Percentiles rank a stretch among this genome's conserved stretches.
Conservation (phyloP, 2,329 filamentous ascomycete genomes). For the Colletotrichum scovillei region DNA sequence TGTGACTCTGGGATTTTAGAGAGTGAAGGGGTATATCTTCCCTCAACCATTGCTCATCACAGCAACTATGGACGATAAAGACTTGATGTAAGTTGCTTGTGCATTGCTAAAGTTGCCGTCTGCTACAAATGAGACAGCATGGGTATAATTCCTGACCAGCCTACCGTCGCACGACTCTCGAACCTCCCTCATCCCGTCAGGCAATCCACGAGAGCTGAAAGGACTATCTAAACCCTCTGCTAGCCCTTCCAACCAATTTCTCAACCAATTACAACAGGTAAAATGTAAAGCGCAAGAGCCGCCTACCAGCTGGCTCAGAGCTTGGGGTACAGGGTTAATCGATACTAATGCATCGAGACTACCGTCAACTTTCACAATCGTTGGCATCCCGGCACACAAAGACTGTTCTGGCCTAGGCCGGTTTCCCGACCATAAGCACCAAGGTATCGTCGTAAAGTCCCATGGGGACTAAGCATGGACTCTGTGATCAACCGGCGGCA, state of each 20-base stretch:
- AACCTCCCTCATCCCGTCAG: constrained; percentile 33
- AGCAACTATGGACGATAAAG: background rate
- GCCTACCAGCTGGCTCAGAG: background rate
- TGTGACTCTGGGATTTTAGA: too few relatives aligned
- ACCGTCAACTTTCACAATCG: constrained; percentile 6
- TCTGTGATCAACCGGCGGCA: constrained; percentile 56
- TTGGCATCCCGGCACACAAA: constrained; percentile 23
- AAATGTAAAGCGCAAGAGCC: constrained; percentile 1
- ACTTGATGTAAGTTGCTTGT: background rate
- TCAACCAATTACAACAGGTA: constrained; percentile 19
- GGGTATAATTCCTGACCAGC: constrained; percentile 28
- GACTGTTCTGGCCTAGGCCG: constrained; percentile 34
- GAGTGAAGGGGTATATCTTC: background rate
- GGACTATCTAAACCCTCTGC: constrained; percentile 63
- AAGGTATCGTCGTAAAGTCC: constrained; percentile 38
- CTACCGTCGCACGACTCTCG: constrained; percentile 2
- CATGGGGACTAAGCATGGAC: constrained; percentile 55
- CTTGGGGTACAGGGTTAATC: constrained; percentile 11
- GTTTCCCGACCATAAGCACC: constrained; percentile 29
- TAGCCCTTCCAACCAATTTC: constrained; percentile 46
- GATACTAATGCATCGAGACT: constrained; percentile 22
- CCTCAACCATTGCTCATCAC: background rate
- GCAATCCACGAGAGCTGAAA: constrained; percentile 50
- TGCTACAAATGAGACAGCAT: constrained; percentile 23
- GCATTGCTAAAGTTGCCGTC: constrained; percentile 13